Evolutionary conservation across 305 asterid species (phyloP).

Genomic region (Stenogyne calaminthoides): DNA sequence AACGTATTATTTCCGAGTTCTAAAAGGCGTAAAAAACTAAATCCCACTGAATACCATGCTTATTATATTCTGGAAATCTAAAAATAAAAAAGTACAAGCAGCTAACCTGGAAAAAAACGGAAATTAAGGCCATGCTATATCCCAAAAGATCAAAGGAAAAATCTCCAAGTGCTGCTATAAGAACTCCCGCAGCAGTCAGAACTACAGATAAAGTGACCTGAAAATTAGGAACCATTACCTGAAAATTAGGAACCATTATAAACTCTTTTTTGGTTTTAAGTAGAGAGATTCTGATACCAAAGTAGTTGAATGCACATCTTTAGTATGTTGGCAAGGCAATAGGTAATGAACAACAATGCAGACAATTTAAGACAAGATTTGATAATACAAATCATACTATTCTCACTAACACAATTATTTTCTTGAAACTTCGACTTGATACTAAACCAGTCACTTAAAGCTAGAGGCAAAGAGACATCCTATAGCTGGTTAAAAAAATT

Average conservation of each 20-base stretch:
- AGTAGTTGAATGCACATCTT: background rate
- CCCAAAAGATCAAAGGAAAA: slow-evolving; percentile 93
- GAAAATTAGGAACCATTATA: background rate
- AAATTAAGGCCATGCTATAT: slow-evolving; percentile 82
- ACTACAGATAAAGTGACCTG: slow-evolving; percentile 92
- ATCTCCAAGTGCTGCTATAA: slow-evolving; percentile 95
- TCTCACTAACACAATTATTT: background rate
- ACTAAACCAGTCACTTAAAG: slow-evolving; percentile 11
- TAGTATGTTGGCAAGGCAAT: background rate
- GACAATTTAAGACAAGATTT: background rate
- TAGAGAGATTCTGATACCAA: background rate
- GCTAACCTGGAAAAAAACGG: slow-evolving; percentile 92
- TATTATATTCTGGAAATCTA: slow-evolving; percentile 9
- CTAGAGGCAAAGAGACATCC: background rate
- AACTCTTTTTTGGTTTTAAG: background rate
- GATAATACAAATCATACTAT: background rate
- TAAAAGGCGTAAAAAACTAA: background rate
- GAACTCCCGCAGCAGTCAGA: slow-evolving; percentile 86
- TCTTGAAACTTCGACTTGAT: background rate
- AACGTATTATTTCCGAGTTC: background rate
- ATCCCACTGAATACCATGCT: background rate
- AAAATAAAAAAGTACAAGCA: slow-evolving; percentile 1
- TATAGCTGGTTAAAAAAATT: background rate
- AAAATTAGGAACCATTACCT: no score
- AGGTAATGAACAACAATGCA: background rate